phyloP scores from a whole-genome alignment of 2,329 filamentous ascomycete species.

The Epichloe amarillans region DNA sequence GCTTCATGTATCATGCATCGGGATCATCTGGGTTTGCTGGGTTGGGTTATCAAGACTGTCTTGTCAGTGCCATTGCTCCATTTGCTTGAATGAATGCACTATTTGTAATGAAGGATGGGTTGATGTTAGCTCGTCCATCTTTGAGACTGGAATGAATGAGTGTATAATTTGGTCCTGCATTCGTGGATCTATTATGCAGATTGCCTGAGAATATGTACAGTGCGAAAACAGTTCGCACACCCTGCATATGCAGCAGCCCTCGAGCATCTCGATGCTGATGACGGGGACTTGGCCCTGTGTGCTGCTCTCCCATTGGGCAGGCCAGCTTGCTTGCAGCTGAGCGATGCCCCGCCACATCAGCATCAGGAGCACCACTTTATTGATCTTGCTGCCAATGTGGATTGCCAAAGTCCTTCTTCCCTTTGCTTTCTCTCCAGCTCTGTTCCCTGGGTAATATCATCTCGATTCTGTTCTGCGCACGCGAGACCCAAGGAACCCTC shows the following conservation, averaged over 20 bases:
- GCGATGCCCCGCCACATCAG: background rate
- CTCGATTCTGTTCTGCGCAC: constrained; percentile 23
- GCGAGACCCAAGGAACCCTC: constrained; percentile 20
- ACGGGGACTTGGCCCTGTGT: background rate
- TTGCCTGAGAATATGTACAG: background rate
- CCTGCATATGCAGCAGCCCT: background rate
- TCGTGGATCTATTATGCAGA: too few species aligned
- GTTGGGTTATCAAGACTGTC: too few species aligned
- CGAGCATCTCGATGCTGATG: background rate
- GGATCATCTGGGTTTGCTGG: too few species aligned
- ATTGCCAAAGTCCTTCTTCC: background rate
- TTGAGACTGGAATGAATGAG: too few species aligned
- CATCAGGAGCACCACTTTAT: background rate
- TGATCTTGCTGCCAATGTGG: background rate
- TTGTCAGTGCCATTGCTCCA: too few species aligned
- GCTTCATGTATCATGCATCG: too few species aligned
- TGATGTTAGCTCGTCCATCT: too few species aligned
- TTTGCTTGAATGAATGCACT: too few species aligned
- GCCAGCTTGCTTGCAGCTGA: too few species aligned
- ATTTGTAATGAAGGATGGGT: too few species aligned
- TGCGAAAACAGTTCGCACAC: background rate
- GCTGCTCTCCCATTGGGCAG: background rate
- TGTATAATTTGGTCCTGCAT: too few species aligned
- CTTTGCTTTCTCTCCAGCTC: constrained; percentile 9
- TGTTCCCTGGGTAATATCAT: constrained; percentile 14